Evolutionary conservation across 164 flowering plant species (phyloP).

Genomic region (Hamamelis virginiana): DNA sequence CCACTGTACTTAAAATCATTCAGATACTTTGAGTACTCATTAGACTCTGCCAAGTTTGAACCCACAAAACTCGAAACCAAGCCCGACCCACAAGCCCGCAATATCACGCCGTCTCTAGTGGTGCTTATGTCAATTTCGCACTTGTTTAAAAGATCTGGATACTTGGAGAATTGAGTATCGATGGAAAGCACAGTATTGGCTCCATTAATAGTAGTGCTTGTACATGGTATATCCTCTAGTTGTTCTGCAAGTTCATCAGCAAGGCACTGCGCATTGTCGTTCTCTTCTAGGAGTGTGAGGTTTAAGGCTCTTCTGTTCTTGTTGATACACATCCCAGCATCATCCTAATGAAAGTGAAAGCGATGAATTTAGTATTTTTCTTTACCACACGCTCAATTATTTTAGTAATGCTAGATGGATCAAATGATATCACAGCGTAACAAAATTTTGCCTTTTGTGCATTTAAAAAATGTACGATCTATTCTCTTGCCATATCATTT

Average conservation of each 20-base stretch:
- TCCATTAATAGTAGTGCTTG: conserved; percentile 32
- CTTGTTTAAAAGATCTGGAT: conserved; percentile 27
- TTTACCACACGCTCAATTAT: no score
- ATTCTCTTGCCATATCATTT: no score
- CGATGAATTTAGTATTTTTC: no score
- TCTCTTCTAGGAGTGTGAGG: conserved; percentile 28
- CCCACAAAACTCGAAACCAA: conserved; percentile 48
- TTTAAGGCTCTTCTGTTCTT: conserved; percentile 31
- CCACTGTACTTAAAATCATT: conserved; percentile 44
- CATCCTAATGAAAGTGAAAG: no score
- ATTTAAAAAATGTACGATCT: no score
- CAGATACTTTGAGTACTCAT: conserved; percentile 23
- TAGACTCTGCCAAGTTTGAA: conserved; percentile 56
- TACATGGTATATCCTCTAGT: conserved; percentile 51
- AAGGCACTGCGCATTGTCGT: conserved; percentile 40
- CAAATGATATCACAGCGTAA: no score
- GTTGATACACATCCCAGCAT: no score
- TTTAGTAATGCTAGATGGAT: no score
- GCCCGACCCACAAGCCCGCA: conserved; percentile 45
- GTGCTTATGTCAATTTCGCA: conserved; percentile 38
- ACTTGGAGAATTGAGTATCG: conserved; percentile 35
- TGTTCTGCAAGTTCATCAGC: conserved; percentile 55
- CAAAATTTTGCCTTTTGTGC: no score
- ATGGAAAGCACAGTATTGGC: conserved; percentile 28
- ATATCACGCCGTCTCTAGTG: conserved; percentile 36